Conservation (phyloP, 2,329 filamentous ascomycete genomes). For the Colletotrichum salicis region DNA sequence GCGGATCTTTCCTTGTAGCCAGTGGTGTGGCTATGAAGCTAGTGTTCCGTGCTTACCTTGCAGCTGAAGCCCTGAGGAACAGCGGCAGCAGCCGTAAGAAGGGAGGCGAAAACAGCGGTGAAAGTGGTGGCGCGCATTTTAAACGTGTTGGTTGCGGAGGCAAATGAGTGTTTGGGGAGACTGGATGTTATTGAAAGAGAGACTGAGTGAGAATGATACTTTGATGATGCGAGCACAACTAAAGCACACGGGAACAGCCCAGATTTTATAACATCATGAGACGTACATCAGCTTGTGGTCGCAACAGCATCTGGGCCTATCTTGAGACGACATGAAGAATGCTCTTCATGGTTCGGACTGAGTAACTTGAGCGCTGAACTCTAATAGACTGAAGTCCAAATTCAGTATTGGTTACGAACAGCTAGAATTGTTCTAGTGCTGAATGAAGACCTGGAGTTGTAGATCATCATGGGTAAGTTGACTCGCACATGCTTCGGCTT, state of each 20-base stretch:
- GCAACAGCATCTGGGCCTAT: not conserved
- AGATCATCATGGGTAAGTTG: not conserved
- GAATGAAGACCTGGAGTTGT: not conserved
- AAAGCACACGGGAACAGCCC: not conserved
- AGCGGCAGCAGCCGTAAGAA: constrained; percentile 1
- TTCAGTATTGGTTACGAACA: not conserved
- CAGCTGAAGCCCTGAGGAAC: constrained; percentile 17
- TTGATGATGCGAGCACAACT: not conserved
- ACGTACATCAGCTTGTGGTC: not conserved
- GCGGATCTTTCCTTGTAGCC: not conserved
- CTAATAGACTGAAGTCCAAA: not conserved
- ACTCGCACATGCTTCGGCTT: not conserved
- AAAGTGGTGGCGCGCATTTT: constrained; percentile 3
- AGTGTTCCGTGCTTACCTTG: not conserved
- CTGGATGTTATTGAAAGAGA: not conserved
- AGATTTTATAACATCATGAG: not conserved
- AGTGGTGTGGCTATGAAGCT: not conserved
- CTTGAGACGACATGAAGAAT: not conserved
- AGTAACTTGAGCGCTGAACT: not conserved
- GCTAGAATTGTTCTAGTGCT: not conserved
- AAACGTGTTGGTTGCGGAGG: not conserved
- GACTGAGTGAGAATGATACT: not conserved
- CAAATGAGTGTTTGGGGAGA: not conserved
- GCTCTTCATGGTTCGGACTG: not conserved
- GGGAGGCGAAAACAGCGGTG: not conserved